Base-by-base conservation (phyloP, 257 asterid species). In the Mentha longifolia region DNA sequence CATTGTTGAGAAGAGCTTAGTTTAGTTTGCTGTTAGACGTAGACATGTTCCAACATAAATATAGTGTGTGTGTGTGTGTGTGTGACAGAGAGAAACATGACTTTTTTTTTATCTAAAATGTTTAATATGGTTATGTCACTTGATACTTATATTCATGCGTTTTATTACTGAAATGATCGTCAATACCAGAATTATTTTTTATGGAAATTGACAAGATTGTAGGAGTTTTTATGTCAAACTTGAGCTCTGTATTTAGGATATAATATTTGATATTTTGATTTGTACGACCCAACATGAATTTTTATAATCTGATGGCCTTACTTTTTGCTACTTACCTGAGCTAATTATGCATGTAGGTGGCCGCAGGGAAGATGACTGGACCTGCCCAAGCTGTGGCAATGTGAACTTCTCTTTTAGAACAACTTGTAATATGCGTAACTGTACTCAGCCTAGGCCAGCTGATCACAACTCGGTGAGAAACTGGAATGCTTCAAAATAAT, bases 281-380 rank as follows among this genome's bases (percentile, higher is more conserved):
- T 35, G 7, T 54, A 12, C 4, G 30, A 46, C 73, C 41, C n/a
- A 9, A 61, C 9, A 7, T 45, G 65, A 30, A 1, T 61, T 30
- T 7, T 5, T 31, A 16, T 6, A 39, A 51, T 14, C 31, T 55
- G 11, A 4, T 31, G 11, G 28, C 39, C 41, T 30, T 12, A 28
- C 17, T 25, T 42, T 41, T 52, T 64, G 35, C 33, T 16, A 20
- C 71, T 57, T 63, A 52, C 41, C 41, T 65, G 80, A 60, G 47
- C 28, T 65, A 78, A 33, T 65, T 74, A 50, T 68, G 17, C 61
- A 59, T 81, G 66, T 72, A 91, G 96, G 97, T 75, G 93, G 91
- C 33, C 95, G 97, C 35, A 87, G 97, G 80, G 97, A 91, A 85
- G 97, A 91, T 86, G 97, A 91, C 71, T 91, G 96, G 97, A 91